Evolutionary conservation across 305 asterid genomes (phyloP), one percentile per base, ranked within the genome.

Genomic region (Fraxinus nigra): DNA sequence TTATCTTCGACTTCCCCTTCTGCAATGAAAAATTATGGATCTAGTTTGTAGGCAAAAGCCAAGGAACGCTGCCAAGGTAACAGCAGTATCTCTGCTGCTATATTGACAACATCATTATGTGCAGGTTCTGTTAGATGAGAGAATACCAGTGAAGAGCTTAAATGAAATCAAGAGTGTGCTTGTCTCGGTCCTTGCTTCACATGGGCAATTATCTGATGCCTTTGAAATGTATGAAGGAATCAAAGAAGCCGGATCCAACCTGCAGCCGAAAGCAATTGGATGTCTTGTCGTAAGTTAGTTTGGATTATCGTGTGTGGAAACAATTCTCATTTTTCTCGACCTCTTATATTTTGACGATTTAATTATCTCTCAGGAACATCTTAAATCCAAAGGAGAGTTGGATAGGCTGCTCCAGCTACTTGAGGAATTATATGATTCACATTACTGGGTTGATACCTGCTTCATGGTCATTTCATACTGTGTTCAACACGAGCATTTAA

Each of bases 171-270:
- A 86, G 89, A 86, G 93, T 85, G 95, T 80, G 84, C 95, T 95
- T 75, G 86, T 93, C 79, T 90, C 92, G 16, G 98, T 98, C 83
- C 97, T 97, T 90, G 98, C 99, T 77, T 89, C 95, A 65, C 92
- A 92, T 20, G 97, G 97, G 74, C 90, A 89, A 84, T 59, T 92
- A 65, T 85, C 96, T 78, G 92, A 87, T 84, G 99, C 99, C 80
- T 91, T 93, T 76, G 65, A 83, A 40, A 40, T 95, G 77, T 92
- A 92, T 76, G 92, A 90, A 86, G 97, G 92, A 87, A 91, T 92
- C 82, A 92, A 88, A 87, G 85, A 85, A 84, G 84, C 85, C 24
- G 87, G 79, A 77, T 85, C 92, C 83, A 79, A 81, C 43, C 82
- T 93, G 81, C 88, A 90, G 82, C 97, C 98, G 75, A 95, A 84